These are phyloP conservation scores for Arabis alpina DNA, from an alignment of 345 rosid species.

Conservation along the genomic window DNA sequence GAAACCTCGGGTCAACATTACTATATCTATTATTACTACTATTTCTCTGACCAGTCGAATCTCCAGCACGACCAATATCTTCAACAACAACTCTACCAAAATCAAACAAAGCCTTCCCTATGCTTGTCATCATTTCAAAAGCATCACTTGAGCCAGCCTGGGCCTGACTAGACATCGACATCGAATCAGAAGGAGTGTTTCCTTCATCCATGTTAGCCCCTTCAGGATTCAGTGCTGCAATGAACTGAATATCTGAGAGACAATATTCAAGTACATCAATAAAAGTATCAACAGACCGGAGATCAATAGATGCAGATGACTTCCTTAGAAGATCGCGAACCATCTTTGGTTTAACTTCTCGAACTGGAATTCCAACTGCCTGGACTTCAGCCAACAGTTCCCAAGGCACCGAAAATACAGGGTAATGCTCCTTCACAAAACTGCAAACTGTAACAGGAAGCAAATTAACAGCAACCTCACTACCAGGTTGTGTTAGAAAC, in stretches of 20 bases:
- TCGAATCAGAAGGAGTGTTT: conserved; percentile 46
- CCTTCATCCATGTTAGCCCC: conserved; percentile 44
- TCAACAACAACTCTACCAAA: conserved; percentile 92
- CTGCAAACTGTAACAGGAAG: conserved; percentile 94
- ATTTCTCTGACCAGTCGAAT: conserved; percentile 47
- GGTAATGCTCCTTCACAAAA: conserved; percentile 93
- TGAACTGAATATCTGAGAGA: conserved; percentile 77
- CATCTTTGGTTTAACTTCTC: conserved; percentile 94
- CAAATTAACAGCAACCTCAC: conserved; percentile 70
- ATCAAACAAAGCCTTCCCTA: conserved; percentile 90
- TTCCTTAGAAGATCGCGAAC: conserved; percentile 79
- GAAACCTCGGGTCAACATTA: conserved; percentile 55
- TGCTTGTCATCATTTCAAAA: conserved; percentile 88
- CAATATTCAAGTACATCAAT: conserved; percentile 92
- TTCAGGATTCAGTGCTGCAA: conserved; percentile 46
- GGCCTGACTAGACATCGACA: conserved; percentile 49
- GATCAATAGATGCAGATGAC: conserved; percentile 70
- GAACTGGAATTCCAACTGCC: conserved; percentile 67
- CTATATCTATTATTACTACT: conserved; percentile 44
- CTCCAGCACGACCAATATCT: conserved; percentile 83
- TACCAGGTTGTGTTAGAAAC: conserved; percentile 94
- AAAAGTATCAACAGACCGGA: conserved; percentile 82
- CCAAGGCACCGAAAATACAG: conserved; percentile 94
- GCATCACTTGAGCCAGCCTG: conserved; percentile 86
- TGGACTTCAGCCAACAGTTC: conserved; percentile 85